These are phyloP conservation scores for Sporothrix phasma DNA, from an alignment of 2,329 filamentous ascomycete species.

Conservation along the genomic window DNA sequence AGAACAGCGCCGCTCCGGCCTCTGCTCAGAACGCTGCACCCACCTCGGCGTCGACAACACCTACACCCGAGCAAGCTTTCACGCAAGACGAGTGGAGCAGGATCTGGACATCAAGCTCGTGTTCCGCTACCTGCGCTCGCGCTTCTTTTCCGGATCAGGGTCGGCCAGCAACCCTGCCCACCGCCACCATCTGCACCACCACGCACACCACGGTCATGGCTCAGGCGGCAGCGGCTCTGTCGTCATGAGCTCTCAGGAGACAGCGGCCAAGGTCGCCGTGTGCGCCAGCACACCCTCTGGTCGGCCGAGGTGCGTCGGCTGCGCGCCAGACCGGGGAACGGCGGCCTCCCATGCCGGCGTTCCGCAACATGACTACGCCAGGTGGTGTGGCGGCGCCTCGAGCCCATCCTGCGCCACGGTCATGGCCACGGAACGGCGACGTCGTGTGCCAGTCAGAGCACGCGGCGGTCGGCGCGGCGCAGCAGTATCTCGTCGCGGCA, in stretches of 20 bases:
- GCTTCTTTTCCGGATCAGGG: conserved; percentile 50
- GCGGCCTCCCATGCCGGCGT: conserved; percentile 33
- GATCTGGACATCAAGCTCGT: conserved; percentile 86
- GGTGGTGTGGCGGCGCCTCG: conserved; percentile 32
- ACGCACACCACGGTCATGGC: background rate
- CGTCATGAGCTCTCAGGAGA: conserved; percentile 47
- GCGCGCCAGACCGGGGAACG: conserved; percentile 29
- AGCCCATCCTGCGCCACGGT: conserved; percentile 40
- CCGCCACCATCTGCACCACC: conserved; percentile 8
- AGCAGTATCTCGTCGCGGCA: conserved; percentile 41
- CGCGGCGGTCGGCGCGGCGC: conserved; percentile 57
- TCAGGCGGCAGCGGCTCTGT: background rate
- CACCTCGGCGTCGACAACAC: background rate
- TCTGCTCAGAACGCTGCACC: conserved; percentile 5
- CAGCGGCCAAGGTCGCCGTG: conserved; percentile 71
- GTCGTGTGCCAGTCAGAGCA: conserved; percentile 83
- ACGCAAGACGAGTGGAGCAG: conserved; percentile 80
- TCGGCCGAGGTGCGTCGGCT: conserved; percentile 39
- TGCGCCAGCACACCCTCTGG: conserved; percentile 79
- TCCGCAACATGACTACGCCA: conserved; percentile 17
- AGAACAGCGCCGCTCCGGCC: conserved; percentile 8
- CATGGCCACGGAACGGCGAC: conserved; percentile 45
- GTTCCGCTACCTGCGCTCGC: conserved; percentile 73
- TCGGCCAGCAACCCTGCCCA: conserved; percentile 3
- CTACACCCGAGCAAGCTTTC: conserved; percentile 28